Percentiles rank a stretch among this genome's conserved stretches.
These are phyloP conservation scores for Globisporangium okanoganense DNA, from an alignment of 352 stramenopile genomes.

Conservation along the genomic window DNA sequence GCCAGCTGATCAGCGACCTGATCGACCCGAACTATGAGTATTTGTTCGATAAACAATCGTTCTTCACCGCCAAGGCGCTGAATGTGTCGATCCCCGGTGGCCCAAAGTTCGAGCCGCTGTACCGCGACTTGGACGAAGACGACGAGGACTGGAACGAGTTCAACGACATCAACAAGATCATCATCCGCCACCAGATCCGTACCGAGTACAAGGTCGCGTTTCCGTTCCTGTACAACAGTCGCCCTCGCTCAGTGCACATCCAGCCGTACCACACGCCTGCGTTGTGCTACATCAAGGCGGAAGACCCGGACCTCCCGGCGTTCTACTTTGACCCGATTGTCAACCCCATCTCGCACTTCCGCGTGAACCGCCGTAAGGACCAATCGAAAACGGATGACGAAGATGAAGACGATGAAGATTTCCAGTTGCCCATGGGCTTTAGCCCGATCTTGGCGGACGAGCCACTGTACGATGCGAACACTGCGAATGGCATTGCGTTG, in stretches of 20 bases:
- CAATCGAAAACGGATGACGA: constrained; percentile 45
- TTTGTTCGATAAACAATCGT: constrained; percentile 94
- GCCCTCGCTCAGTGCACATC: constrained; percentile 94
- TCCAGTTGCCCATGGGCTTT: constrained; percentile 86
- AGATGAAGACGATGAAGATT: constrained; percentile 87
- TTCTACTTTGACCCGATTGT: constrained; percentile 98
- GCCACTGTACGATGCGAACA: constrained; percentile 95
- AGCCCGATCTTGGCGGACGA: constrained; percentile 90
- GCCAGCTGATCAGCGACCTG: constrained; percentile 96
- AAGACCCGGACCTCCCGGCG: constrained; percentile 92
- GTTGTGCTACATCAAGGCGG: constrained; percentile 96
- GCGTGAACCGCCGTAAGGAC: constrained; percentile 60
- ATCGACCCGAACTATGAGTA: constrained; percentile 96
- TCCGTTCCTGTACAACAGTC: constrained; percentile 99
- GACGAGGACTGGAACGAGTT: constrained; percentile 99
- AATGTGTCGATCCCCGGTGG: constrained; percentile 99
- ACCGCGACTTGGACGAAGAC: constrained; percentile 96
- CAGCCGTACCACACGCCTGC: constrained; percentile 96
- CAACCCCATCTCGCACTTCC: constrained; percentile 97
- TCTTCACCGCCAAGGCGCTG: constrained; percentile 99
- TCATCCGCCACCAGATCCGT: constrained; percentile 98
- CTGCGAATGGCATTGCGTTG: constrained; percentile 95
- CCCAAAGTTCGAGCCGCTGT: constrained; percentile 99
- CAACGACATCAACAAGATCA: constrained; percentile 99
- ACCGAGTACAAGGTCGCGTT: constrained; percentile 99